Evolutionary conservation across 768 basidiomycete genomes (phyloP), one percentile per base, ranked within the genome.

Genomic region (Cyathus striatus): DNA sequence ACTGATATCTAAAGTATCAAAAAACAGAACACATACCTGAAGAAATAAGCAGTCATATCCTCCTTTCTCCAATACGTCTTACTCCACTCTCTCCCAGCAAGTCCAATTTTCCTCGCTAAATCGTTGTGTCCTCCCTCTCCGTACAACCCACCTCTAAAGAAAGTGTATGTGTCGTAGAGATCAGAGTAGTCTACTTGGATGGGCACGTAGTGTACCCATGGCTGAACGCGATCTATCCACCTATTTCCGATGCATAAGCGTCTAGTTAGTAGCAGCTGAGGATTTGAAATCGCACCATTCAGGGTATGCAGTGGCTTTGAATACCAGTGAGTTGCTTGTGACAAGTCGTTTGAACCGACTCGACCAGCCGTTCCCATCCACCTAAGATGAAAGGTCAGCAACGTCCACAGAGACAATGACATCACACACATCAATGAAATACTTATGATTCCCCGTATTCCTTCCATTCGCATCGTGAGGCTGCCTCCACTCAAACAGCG

Each of bases 171-270:
- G 44, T 87, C 86, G 57, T 81, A 73, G 7, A 88, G 52, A 57
- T 86, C 83, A 0, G 71, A 66, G 20, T 78, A 74, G 47, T 81
- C 78, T 0, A 79, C 56, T 45, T 77, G 73, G 3, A 85, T 61
- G 3, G 83, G 83, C 1, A 85, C 72, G 50, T 84, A 86, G 53
- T 85, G 83, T 2, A 84, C 73, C 82, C 83, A 85, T 0, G 82
- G 77, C 41, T 71, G 72, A 38, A 76, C 63, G 17, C 78, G 69
- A 27, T 79, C 76, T 9, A 61, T 60, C 49, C 64, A 80, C 77
- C 76, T 77, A 38, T 1, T 13, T 18, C 18, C 7, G 18, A 34
- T 9, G 34, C 21, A 30, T 14, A 17, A 23, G 13, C 5, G 21
- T 32, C 16, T 23, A 24, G 13, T 22, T 20, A 34, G 18, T 41